Evolutionary conservation across 2,329 filamentous ascomycete species (phyloP).

Genomic region (Paracoccidioides brasiliensis): DNA sequence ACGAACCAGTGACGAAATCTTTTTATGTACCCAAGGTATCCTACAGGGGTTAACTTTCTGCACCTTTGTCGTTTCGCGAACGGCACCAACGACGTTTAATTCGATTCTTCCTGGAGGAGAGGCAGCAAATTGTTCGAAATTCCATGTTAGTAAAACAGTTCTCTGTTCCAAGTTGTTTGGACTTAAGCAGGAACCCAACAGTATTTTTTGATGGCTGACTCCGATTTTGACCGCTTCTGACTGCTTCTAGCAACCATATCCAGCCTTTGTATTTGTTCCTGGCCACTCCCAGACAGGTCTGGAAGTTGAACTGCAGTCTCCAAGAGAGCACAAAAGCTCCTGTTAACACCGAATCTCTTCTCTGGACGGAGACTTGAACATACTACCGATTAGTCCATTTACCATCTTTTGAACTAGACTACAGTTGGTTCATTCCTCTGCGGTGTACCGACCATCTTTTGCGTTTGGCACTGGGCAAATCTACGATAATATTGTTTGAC

Average conservation of each 20-base stretch:
- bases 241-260: background rate
- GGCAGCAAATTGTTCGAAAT: slow-evolving; percentile 1
- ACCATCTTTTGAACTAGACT: background rate
- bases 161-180: background rate
- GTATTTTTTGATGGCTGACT: background rate
- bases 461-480: background rate
- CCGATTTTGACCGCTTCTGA: background rate
- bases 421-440: background rate
- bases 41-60: background rate
- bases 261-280: background rate
- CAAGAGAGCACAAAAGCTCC: background rate
- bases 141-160: slow-evolving; percentile 4
- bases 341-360: background rate
- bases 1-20: background rate
- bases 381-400: background rate
- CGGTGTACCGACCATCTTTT: background rate
- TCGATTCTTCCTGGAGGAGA: background rate
- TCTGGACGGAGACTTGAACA: background rate
- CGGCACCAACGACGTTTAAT: background rate
- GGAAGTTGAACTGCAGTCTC: background rate
- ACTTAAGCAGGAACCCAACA: background rate
- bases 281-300: background rate
- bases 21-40: background rate
- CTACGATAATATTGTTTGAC: background rate
- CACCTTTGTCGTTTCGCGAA: background rate